These are phyloP conservation scores for Sporothrix brasiliensis DNA, from an alignment of 2,329 filamentous ascomycete species.

Conservation along the genomic window DNA sequence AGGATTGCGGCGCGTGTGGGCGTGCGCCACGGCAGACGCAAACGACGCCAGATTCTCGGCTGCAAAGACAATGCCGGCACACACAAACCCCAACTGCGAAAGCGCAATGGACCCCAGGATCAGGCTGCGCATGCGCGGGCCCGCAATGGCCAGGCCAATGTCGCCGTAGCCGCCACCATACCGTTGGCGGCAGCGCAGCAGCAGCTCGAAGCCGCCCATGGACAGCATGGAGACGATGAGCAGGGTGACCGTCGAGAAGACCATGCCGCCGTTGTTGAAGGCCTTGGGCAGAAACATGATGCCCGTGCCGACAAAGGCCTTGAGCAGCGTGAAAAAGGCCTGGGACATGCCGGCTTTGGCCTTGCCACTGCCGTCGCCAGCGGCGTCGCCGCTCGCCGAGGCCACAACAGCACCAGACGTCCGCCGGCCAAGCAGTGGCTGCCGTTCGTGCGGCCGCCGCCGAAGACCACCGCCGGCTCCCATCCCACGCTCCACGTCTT, in stretches of 20 bases:
- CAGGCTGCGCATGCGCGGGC: constrained; percentile 63
- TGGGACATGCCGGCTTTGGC: constrained; percentile 60
- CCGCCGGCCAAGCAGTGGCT: constrained; percentile 28
- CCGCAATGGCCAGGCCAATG: constrained; percentile 67
- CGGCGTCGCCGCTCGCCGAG: not conserved
- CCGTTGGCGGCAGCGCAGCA: constrained; percentile 66
- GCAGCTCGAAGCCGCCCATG: constrained; percentile 70
- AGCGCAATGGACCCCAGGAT: constrained; percentile 72
- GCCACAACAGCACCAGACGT: not conserved
- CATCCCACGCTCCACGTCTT: constrained; percentile 33
- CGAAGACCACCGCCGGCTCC: constrained; percentile 35
- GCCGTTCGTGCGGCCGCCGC: constrained; percentile 24
- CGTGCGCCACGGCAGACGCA: constrained; percentile 59
- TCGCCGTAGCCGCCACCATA: constrained; percentile 77
- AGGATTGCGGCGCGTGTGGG: not conserved
- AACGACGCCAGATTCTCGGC: constrained; percentile 74
- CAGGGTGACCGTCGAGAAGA: constrained; percentile 72
- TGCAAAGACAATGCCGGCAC: constrained; percentile 75
- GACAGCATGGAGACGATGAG: constrained; percentile 67
- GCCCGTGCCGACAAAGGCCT: constrained; percentile 77
- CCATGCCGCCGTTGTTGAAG: constrained; percentile 74
- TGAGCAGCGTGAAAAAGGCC: constrained; percentile 77
- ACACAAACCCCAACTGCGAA: constrained; percentile 78
- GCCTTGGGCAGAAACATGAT: constrained; percentile 83
- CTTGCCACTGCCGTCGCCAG: constrained; percentile 46